Percentiles rank a stretch among this genome's conserved stretches.
These are phyloP conservation scores for Byssochlamys sp. DNA, from an alignment of 2,329 filamentous ascomycete species.

Conservation along the genomic window DNA sequence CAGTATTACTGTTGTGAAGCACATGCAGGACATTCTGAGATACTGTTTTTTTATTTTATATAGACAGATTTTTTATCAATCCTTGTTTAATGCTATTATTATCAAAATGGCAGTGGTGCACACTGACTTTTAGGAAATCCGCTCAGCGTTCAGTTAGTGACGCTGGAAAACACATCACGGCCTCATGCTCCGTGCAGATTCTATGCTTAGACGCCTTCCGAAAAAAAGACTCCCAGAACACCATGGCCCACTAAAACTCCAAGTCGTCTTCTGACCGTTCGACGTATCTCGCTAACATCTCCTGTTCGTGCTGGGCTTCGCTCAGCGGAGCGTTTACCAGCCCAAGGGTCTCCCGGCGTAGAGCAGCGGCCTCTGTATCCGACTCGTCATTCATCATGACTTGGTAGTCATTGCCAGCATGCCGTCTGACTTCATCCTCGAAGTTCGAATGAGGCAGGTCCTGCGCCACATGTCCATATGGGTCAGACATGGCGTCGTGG, in stretches of 20 bases:
- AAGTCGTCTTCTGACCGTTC: conserved; percentile 28
- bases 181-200: not conserved
- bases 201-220: not conserved
- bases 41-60: not conserved
- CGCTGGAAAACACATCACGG: not conserved
- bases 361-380: conserved; percentile 21
- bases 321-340: conserved; percentile 30
- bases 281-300: conserved; percentile 31
- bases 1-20: not conserved
- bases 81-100: not conserved
- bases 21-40: not conserved
- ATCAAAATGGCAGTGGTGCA: not conserved
- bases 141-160: not conserved
- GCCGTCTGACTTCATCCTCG: conserved; percentile 30
- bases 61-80: not conserved
- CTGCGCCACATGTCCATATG: conserved; percentile 24
- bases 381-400: conserved; percentile 34
- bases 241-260: conserved; percentile 21
- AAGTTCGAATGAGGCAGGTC: conserved; percentile 25
- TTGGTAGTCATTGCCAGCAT: conserved; percentile 30
- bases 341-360: conserved; percentile 30
- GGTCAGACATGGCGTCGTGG: conserved; percentile 27
- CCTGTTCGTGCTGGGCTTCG: conserved; percentile 33
- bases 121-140: not conserved
- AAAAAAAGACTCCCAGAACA: conserved; percentile 1